Evolutionary conservation across 345 rosid genomes (phyloP), one percentile per base, ranked within the genome.

Genomic region (Corchorus capsularis): DNA sequence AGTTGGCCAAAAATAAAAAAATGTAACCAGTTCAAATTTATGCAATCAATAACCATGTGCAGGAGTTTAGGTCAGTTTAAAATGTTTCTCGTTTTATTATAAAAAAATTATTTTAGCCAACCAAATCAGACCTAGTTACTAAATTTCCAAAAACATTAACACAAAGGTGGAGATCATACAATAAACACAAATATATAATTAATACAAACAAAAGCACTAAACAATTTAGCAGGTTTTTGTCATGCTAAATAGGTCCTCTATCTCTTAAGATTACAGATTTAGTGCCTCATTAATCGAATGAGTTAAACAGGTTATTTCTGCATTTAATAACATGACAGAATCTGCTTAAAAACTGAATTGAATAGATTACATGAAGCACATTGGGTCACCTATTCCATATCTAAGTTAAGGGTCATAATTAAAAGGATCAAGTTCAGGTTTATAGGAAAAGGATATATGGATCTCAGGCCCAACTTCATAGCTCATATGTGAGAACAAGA

Each of bases 321-420:
- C 53, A 43, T 66, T 66, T 46, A 45, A 34, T 20, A 66, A 43
- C 17, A 66, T 20, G 53, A 66, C 1, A 43, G 20, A 19, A 45
- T 19, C 1, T 13, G 45, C 4, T 43, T 6, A 27, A 0, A 27
- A 27, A 27, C 27, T 27, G 27, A 27, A 39, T 17, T 63, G 27
- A 64, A 65, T 12, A 13, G 53, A 66, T 19, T 45, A 66, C 27
- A 65, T 43, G 27, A 66, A 66, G 16, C 70, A 66, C 13, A 19
- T 12, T 15, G 5, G 14, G 11, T 3, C 7, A 68, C 56, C 9
- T 27, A 47, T 47, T 47, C 71, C 19, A 47, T 46, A 68, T 45
- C 46, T 46, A 39, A 47, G 22, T 68, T 4, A 46, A 68, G 14
- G 35, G 37, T 15, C 35, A 11, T 47, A 47, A 68, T 6, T 22